These are phyloP conservation scores for Dryadomyces quercivorus DNA, from an alignment of 2,329 filamentous ascomycete species.

Conservation along the genomic window DNA sequence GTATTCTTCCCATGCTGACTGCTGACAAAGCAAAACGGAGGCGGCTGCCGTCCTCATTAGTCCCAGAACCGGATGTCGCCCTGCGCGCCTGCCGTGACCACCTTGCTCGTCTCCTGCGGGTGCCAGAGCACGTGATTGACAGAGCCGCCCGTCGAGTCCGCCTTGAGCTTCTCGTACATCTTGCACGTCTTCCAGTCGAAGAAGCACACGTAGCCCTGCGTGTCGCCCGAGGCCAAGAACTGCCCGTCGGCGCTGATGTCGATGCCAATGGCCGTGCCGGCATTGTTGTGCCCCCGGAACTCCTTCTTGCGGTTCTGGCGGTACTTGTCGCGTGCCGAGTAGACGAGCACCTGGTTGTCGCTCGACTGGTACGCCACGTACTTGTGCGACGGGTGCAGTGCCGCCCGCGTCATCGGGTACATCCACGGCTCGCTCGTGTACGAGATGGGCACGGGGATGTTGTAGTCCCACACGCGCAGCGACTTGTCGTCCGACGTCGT, in stretches of 20 bases:
- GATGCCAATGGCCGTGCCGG: constrained; percentile 84
- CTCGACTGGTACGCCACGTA: constrained; percentile 88
- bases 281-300: constrained; percentile 91
- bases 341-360: constrained; percentile 96
- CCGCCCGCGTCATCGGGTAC: constrained; percentile 85
- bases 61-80: constrained; percentile 91
- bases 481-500: constrained; percentile 97
- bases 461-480: constrained; percentile 94
- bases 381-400: constrained; percentile 78
- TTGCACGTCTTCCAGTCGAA: constrained; percentile 99
- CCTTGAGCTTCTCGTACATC: constrained; percentile 94
- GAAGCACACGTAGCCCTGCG: constrained; percentile 81
- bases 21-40: background rate
- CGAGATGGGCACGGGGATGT: constrained; percentile 96
- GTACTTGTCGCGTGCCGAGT: constrained; percentile 89
- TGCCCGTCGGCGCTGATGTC: constrained; percentile 84
- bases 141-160: constrained; percentile 67
- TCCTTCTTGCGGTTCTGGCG: constrained; percentile 95
- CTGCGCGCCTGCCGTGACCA: constrained; percentile 80
- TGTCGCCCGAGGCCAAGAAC: constrained; percentile 79
- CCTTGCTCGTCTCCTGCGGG: constrained; percentile 92
- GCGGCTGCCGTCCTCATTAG: constrained; percentile 28
- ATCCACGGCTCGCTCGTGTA: constrained; percentile 97
- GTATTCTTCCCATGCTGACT: background rate
- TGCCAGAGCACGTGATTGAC: constrained; percentile 90